A percentile compares a stretch with the other conserved stretches of the same genome.
These are phyloP conservation scores for Phaeophleospora eucalypticola DNA, from an alignment of 2,329 filamentous ascomycete species.

Conservation along the genomic window DNA sequence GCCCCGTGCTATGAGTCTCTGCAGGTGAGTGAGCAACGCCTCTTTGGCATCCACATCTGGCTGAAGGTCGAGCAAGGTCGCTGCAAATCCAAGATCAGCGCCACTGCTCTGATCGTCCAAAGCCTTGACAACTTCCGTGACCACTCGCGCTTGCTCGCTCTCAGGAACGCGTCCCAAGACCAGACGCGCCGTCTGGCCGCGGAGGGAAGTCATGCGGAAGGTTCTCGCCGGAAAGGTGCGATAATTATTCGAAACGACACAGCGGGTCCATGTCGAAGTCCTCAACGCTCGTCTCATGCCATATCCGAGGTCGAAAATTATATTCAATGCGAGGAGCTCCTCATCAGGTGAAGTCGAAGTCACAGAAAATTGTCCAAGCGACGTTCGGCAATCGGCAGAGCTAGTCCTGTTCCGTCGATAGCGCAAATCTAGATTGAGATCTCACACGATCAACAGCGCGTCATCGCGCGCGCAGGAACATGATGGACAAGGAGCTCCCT, in stretches of 20 bases:
- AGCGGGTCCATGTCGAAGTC: background rate
- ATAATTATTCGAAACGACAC: background rate
- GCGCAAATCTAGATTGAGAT: background rate
- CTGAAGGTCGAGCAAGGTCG: slow-evolving; percentile 15
- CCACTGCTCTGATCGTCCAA: slow-evolving; percentile 12
- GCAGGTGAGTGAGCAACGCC: slow-evolving; percentile 13
- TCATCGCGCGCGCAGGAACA: no score
- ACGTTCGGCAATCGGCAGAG: background rate
- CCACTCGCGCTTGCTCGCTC: slow-evolving; percentile 15
- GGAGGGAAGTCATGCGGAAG: slow-evolving; percentile 17
- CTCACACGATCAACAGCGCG: background rate
- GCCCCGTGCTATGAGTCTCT: slow-evolving; percentile 12
- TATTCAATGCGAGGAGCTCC: no score
- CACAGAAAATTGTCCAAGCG: background rate
- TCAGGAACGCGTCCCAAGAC: slow-evolving; percentile 21
- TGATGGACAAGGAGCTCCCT: no score
- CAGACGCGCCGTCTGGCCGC: slow-evolving; percentile 17
- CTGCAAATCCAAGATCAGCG: slow-evolving; percentile 19
- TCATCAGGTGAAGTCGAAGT: slow-evolving; percentile 2
- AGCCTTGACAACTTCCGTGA: slow-evolving; percentile 18
- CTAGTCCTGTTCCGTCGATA: background rate
- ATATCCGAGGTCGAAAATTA: no score
- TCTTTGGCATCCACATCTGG: slow-evolving; percentile 9
- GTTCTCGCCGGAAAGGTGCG: background rate
- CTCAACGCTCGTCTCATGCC: background rate